These are phyloP conservation scores for Crassisporium funariophilum DNA, from an alignment of 768 basidiomycete genomes.

Conservation along the genomic window DNA sequence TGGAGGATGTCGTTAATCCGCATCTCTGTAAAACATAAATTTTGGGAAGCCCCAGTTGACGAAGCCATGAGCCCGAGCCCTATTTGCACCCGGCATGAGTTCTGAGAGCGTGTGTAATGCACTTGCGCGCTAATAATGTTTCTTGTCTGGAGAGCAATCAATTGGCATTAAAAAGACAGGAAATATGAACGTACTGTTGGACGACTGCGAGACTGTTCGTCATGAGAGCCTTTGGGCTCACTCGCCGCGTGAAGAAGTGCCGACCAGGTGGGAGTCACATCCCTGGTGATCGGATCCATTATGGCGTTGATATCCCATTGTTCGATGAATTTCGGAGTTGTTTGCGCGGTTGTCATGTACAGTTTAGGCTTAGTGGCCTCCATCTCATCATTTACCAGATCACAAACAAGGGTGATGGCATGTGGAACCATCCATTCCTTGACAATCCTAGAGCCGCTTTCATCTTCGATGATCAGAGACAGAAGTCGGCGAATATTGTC, in stretches of 20 bases:
- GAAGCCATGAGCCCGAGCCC: neutral
- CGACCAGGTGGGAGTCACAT: constrained; percentile 2
- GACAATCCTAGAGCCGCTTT: neutral
- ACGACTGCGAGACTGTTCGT: constrained; percentile 1
- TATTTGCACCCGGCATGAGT: neutral
- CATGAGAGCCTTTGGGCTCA: neutral
- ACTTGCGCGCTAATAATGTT: neutral
- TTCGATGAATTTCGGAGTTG: constrained; percentile 2
- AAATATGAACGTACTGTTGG: neutral
- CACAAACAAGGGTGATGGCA: constrained; percentile 1
- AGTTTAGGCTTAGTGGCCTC: constrained; percentile 2
- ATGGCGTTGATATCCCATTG: constrained; percentile 1
- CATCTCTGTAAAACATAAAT: neutral
- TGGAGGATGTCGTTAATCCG: neutral
- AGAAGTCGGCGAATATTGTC: neutral
- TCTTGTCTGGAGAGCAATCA: neutral
- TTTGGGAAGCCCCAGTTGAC: neutral
- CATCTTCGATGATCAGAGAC: neutral
- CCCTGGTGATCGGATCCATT: constrained; percentile 3
- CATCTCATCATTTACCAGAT: constrained; percentile 3
- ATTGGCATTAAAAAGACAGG: neutral
- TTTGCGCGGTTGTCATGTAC: constrained; percentile 2
- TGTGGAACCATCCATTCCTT: neutral
- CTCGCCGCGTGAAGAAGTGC: constrained; percentile 4
- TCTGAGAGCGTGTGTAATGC: neutral